Evolutionary conservation across 169 alveolate species (phyloP).

Genomic region (Eimeria maxima): DNA sequence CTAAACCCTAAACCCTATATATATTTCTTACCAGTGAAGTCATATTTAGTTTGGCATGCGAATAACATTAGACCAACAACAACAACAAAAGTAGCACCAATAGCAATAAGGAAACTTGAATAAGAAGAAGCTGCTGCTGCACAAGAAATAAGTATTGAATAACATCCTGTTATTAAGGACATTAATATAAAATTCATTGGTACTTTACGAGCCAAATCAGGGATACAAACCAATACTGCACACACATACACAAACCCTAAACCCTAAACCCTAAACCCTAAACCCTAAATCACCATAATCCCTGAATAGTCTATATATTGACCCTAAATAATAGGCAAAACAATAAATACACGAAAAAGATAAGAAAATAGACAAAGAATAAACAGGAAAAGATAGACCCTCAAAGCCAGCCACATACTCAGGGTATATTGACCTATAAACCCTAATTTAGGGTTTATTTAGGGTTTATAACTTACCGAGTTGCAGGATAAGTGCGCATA

Average conservation of each 20-base stretch:
- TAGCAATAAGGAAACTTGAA: constrained; percentile 85
- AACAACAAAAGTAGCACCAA: constrained; percentile 89
- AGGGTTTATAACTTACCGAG: constrained; percentile 47
- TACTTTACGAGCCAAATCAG: constrained; percentile 39
- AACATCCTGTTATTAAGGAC: constrained; percentile 56
- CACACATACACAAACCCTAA: background rate
- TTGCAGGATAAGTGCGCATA: constrained; percentile 17
- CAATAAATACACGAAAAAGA: background rate
- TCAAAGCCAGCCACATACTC: too few species aligned
- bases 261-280: background rate
- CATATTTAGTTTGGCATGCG: constrained; percentile 90
- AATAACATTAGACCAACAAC: constrained; percentile 88
- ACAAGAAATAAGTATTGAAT: constrained; percentile 31
- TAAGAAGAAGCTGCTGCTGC: constrained; percentile 72
- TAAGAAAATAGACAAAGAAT: background rate
- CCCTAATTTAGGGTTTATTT: constrained; percentile 33
- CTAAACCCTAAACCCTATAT: background rate
- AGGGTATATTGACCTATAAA: too few species aligned
- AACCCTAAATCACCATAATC: background rate
- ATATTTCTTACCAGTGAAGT: constrained; percentile 89
- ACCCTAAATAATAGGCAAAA: background rate
- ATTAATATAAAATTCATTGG: constrained; percentile 74
- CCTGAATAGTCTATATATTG: too few species aligned
- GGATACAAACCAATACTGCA: constrained; percentile 75
- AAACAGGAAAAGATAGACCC: too few species aligned